A percentile compares a stretch with the other conserved stretches of the same genome.
Evolutionary conservation across 352 stramenopile genomes (phyloP).

Genomic region (Pythium brachiatum): DNA sequence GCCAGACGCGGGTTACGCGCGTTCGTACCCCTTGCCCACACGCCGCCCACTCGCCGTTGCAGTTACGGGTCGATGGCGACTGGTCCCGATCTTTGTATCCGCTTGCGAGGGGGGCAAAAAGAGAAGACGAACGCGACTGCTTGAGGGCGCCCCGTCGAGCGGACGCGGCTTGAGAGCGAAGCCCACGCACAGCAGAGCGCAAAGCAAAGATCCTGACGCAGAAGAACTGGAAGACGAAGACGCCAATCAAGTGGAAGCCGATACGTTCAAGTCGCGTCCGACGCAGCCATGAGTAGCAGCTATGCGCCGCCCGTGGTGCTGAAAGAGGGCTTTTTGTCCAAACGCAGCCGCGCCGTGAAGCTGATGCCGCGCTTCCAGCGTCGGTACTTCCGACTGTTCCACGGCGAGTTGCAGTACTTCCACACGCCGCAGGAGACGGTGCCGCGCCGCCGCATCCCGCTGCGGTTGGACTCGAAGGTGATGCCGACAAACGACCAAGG

Average conservation of each 20-base stretch:
- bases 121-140: neutral
- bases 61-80: neutral
- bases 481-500: slow-evolving; percentile 65
- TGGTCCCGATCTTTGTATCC: neutral
- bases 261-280: neutral
- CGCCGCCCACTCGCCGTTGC: neutral
- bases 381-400: slow-evolving; percentile 69
- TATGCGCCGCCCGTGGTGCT: slow-evolving; percentile 35
- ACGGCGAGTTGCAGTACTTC: slow-evolving; percentile 64
- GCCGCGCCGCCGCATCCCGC: slow-evolving; percentile 37
- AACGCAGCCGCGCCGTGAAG: slow-evolving; percentile 41
- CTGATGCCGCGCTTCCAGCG: slow-evolving; percentile 37
- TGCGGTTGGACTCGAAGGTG: slow-evolving; percentile 58
- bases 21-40: neutral
- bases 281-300: slow-evolving; percentile 9
- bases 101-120: neutral
- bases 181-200: neutral
- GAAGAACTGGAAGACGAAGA: neutral
- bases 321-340: slow-evolving; percentile 73
- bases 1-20: neutral
- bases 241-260: neutral
- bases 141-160: neutral
- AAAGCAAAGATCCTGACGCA: neutral
- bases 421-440: slow-evolving; percentile 31
- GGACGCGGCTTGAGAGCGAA: neutral